Percentiles rank a stretch among this genome's conserved stretches.
phyloP scores from a whole-genome alignment of 352 stramenopile species.

The Globisporangium abappressorium region DNA sequence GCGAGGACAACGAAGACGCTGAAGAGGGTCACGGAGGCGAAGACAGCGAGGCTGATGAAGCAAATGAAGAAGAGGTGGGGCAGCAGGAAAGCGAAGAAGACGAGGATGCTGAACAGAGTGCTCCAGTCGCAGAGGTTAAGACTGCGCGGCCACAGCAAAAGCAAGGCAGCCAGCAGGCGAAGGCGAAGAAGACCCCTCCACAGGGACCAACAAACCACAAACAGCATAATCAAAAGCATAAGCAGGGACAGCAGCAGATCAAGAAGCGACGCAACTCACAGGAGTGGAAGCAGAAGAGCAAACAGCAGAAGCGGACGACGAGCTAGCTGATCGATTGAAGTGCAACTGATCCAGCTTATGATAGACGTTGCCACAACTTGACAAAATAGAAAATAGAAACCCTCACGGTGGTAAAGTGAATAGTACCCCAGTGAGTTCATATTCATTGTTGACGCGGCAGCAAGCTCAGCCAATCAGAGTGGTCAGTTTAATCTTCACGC shows the following conservation, averaged over 20 bases:
- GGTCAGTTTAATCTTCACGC: too few species aligned
- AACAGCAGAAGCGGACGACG: conserved; percentile 10
- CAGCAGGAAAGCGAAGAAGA: conserved; percentile 1
- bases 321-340: conserved; percentile 6
- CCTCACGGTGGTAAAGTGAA: neutral
- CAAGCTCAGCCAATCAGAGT: neutral
- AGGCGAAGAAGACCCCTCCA: neutral
- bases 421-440: neutral
- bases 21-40: conserved; percentile 4
- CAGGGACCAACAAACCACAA: neutral
- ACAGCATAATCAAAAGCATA: neutral
- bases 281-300: conserved; percentile 11
- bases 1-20: conserved; percentile 1
- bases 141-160: neutral
- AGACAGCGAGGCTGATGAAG: neutral
- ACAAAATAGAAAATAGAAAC: conserved; percentile 4
- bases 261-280: neutral
- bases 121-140: neutral
- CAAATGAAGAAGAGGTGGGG: neutral
- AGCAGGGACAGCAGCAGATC: neutral
- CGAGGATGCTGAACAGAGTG: neutral
- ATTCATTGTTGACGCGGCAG: neutral
- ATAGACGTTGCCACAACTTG: neutral
- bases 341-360: neutral
- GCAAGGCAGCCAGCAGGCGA: neutral